Percentiles rank a stretch among this genome's conserved stretches.
Conservation (phyloP, 1,284 basidiomycete species). For the Fomes fomentarius region DNA sequence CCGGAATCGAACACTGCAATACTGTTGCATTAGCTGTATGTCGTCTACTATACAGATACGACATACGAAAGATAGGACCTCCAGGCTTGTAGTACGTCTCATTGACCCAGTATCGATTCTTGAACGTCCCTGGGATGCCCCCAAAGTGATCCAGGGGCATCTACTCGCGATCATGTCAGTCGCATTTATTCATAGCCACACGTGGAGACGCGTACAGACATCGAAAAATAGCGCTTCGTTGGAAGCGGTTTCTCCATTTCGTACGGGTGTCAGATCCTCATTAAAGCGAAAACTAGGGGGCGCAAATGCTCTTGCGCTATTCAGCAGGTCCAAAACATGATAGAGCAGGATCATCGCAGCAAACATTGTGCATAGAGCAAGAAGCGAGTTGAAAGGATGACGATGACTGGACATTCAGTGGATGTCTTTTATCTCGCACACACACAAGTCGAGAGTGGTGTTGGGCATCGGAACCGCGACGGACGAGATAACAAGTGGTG, state of each 20-base stretch:
- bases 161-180: slow-evolving; percentile 22
- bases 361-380: no score
- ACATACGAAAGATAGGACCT: slow-evolving; percentile 49
- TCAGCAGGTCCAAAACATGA: no score
- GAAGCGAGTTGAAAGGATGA: no score
- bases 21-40: not conserved
- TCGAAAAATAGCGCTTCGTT: slow-evolving; percentile 34
- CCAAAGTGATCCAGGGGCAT: slow-evolving; percentile 49
- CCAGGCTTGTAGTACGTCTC: slow-evolving; percentile 54
- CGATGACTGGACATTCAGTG: no score
- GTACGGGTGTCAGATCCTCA: slow-evolving; percentile 12
- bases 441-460: not conserved
- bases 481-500: slow-evolving; percentile 15
- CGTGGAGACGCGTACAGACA: slow-evolving; percentile 16
- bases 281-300: slow-evolving; percentile 5
- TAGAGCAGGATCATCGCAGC: no score
- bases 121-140: slow-evolving; percentile 39
- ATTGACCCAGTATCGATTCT: slow-evolving; percentile 59
- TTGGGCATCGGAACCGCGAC: slow-evolving; percentile 3
- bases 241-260: slow-evolving; percentile 3
- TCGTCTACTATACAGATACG: not conserved
- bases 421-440: no score
- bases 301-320: not conserved
- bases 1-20: slow-evolving; percentile 51
- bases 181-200: not conserved